Percentiles rank a stretch among this genome's conserved stretches.
Evolutionary conservation across 148 eudicot genomes (phyloP).

Genomic region (Rhododendron ferrugineum): DNA sequence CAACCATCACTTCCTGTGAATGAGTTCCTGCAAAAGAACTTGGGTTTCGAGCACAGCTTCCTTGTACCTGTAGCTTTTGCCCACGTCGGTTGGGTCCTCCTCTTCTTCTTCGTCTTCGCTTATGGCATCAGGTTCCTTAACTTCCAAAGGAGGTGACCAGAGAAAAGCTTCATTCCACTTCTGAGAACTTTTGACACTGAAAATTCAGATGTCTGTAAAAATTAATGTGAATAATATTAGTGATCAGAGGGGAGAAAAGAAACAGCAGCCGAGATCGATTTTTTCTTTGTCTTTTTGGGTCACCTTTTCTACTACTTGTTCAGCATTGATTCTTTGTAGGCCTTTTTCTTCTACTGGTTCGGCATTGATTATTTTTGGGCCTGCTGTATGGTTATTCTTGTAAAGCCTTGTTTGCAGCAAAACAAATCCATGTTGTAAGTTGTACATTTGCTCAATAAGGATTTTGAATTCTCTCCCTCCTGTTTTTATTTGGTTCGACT

Average conservation of each 20-base stretch:
- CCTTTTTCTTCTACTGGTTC: not conserved
- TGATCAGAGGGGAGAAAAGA: not conserved
- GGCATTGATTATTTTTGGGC: not conserved
- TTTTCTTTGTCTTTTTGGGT: not conserved
- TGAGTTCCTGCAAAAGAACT: constrained; percentile 6
- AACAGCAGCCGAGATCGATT: not conserved
- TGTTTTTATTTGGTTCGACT: not conserved
- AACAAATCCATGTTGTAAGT: not conserved
- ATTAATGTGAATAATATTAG: not conserved
- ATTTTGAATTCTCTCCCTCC: not conserved
- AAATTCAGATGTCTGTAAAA: not conserved
- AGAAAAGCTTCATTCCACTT: not conserved
- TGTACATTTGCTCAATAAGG: not conserved
- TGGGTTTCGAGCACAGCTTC: constrained; percentile 30
- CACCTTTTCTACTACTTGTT: not conserved
- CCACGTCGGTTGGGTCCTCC: constrained; percentile 34
- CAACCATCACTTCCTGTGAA: constrained; percentile 4
- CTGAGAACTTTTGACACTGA: not conserved
- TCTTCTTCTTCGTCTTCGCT: constrained; percentile 31
- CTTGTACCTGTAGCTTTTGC: constrained; percentile 27
- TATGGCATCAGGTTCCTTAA: constrained; percentile 41
- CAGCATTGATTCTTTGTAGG: not conserved
- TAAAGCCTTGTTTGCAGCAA: not conserved
- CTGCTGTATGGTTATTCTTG: not conserved
- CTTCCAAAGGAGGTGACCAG: constrained; percentile 34